Evolutionary conservation across 495 filamentous ascomycete genomes (phyloP), one percentile per base, ranked within the genome.

Genomic region (Penicillium argentinense): DNA sequence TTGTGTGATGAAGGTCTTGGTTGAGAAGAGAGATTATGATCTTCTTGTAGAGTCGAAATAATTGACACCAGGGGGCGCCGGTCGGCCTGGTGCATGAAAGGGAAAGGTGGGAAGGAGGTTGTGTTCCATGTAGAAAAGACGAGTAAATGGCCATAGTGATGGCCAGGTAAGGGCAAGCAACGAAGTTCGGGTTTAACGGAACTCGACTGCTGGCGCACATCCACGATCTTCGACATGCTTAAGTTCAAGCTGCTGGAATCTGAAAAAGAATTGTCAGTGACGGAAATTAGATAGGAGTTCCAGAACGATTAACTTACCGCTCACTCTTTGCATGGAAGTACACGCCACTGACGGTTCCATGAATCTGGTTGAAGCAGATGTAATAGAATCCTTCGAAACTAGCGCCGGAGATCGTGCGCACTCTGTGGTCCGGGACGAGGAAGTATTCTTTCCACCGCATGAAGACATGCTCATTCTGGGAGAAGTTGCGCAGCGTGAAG

Each of bases 391-490:
- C 95, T 54, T 99, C 95, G 57, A 97, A 99, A 55, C 91, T 96
- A 1, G 95, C 95, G 3, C 95, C 95, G 21, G 82, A 85, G 48
- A 99, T 93, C 13, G 88, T 89, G 47, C 82, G 75, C 16, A 97
- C 89, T 2, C 89, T 80, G 66, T 99, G 95, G 57, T 97, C 90
- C 8, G 95, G 95, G 3, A 99, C 95, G 6, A 99, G 77, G 62
- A 99, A 99, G 55, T 95, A 88, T 66, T 99, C 95, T 64, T 99
- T 99, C 95, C 95, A 99, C 39, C 95, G 82, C 95, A 99, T 99
- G 64, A 97, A 99, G 14, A 99, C 84, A 62, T 97, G 85, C 55
- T 97, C 91, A 43, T 83, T 77, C 62, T 95, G 86, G 26, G 75
- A 73, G 56, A 77, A 81, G 52, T 85, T 80, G 47, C 81, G 79